Conservation (phyloP, 768 basidiomycete species). For the Auriscalpium vulgare region DNA sequence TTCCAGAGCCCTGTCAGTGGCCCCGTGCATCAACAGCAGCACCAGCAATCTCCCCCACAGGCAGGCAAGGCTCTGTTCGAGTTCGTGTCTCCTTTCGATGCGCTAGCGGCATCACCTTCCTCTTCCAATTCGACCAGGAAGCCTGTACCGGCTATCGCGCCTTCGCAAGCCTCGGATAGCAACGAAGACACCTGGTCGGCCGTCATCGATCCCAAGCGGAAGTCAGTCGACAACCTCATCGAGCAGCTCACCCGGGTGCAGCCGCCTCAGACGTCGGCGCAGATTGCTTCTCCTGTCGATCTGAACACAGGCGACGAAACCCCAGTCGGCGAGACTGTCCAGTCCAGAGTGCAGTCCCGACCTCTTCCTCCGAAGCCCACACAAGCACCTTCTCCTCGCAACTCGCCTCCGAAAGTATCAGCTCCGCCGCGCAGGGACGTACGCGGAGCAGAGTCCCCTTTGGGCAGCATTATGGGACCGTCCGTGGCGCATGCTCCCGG, state of each 20-base stretch:
- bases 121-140: conserved; percentile 53
- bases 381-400: conserved; percentile 44
- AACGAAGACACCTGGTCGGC: conserved; percentile 54
- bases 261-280: conserved; percentile 21
- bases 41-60: conserved; percentile 47
- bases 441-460: conserved; percentile 44
- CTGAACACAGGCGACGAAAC: conserved; percentile 24
- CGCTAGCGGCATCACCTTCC: conserved; percentile 43
- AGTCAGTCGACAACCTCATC: conserved; percentile 76
- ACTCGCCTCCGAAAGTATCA: conserved; percentile 58
- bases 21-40: conserved; percentile 2
- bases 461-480: conserved; percentile 23
- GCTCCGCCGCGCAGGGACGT: conserved; percentile 37
- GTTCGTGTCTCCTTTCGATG: conserved; percentile 79
- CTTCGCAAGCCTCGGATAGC: conserved; percentile 31
- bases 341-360: conserved; percentile 41
- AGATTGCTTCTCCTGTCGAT: conserved; percentile 22
- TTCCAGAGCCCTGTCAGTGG: conserved; percentile 8
- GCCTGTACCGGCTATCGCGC: conserved; percentile 42
- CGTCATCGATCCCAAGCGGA: conserved; percentile 55
- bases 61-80: conserved; percentile 80
- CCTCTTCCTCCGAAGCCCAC: conserved; percentile 57
- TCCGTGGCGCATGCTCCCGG: conserved; percentile 28
- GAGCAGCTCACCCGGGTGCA: conserved; percentile 57
- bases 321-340: conserved; percentile 28